These are phyloP conservation scores for Aspergillus fumigatiaffinis DNA, from an alignment of 2,329 filamentous ascomycete species.

Conservation along the genomic window DNA sequence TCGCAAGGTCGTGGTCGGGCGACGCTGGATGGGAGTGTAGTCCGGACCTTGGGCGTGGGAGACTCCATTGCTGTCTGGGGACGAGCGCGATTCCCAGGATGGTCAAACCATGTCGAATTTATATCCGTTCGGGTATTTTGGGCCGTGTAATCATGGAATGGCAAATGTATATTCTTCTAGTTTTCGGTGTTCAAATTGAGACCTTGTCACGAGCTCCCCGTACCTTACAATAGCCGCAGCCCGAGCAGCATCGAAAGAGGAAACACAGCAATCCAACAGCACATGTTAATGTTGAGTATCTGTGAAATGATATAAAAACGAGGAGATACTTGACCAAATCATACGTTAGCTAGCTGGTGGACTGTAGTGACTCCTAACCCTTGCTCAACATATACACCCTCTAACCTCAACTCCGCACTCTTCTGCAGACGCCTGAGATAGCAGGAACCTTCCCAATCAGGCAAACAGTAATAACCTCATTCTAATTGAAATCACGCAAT, in stretches of 20 bases:
- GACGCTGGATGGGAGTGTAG: slow-evolving; percentile 33
- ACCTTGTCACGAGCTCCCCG: background rate
- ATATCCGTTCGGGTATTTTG: slow-evolving; percentile 34
- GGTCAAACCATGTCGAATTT: slow-evolving; percentile 32
- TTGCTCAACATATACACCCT: background rate
- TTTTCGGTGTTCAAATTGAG: background rate
- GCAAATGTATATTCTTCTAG: background rate
- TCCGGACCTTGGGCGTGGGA: slow-evolving; percentile 32
- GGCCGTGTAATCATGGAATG: slow-evolving; percentile 23
- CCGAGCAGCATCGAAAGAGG: background rate
- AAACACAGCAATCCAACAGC: background rate
- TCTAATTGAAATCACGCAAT: slow-evolving; percentile 30
- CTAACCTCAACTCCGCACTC: background rate
- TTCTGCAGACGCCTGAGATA: background rate
- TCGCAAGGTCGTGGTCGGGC: slow-evolving; percentile 30
- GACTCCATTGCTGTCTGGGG: slow-evolving; percentile 38
- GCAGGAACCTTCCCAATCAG: slow-evolving; percentile 2
- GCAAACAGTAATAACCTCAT: slow-evolving; percentile 4
- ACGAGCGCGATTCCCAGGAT: slow-evolving; percentile 34
- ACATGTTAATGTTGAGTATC: background rate
- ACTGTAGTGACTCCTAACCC: background rate
- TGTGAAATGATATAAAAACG: background rate
- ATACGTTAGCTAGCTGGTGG: background rate
- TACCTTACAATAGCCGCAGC: background rate
- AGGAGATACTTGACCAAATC: background rate